A percentile compares a stretch with the other conserved stretches of the same genome.
Conservation (phyloP, 768 basidiomycete genomes). For the Agaricus blazei region DNA sequence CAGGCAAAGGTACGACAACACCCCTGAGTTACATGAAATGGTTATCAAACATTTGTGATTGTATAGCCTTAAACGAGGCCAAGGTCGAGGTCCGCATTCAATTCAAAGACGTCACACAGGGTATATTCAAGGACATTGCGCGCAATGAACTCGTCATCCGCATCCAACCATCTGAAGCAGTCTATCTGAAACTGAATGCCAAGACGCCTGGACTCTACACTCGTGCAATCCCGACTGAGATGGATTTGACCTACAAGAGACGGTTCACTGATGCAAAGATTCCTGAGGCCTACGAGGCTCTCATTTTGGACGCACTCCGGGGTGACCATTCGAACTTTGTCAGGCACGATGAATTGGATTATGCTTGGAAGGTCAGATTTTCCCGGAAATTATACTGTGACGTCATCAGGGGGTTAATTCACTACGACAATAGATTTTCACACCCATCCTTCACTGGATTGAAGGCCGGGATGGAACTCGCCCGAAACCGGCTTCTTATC, state of each 20-base stretch:
- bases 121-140: slow-evolving; percentile 94
- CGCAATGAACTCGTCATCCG: slow-evolving; percentile 97
- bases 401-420: not conserved
- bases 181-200: slow-evolving; percentile 95
- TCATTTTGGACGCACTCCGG: slow-evolving; percentile 92
- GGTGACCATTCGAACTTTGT: slow-evolving; percentile 99
- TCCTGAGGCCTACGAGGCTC: slow-evolving; percentile 93
- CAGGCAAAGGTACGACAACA: slow-evolving; percentile 75
- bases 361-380: slow-evolving; percentile 86
- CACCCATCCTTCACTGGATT: slow-evolving; percentile 94
- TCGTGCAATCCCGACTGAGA: slow-evolving; percentile 89
- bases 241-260: slow-evolving; percentile 97
- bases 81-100: slow-evolving; percentile 98
- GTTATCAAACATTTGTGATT: slow-evolving; percentile 8
- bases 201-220: slow-evolving; percentile 92
- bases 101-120: slow-evolving; percentile 95
- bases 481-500: slow-evolving; percentile 75
- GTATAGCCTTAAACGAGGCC: slow-evolving; percentile 88
- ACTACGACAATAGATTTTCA: slow-evolving; percentile 65
- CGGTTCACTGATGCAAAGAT: slow-evolving; percentile 89
- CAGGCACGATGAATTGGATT: slow-evolving; percentile 93
- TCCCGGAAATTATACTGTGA: not conserved
- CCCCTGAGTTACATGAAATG: not conserved
- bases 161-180: slow-evolving; percentile 93
- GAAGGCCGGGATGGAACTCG: slow-evolving; percentile 64